Conservation (phyloP, 116 monocot genomes). For the Posidonia oceanica region DNA sequence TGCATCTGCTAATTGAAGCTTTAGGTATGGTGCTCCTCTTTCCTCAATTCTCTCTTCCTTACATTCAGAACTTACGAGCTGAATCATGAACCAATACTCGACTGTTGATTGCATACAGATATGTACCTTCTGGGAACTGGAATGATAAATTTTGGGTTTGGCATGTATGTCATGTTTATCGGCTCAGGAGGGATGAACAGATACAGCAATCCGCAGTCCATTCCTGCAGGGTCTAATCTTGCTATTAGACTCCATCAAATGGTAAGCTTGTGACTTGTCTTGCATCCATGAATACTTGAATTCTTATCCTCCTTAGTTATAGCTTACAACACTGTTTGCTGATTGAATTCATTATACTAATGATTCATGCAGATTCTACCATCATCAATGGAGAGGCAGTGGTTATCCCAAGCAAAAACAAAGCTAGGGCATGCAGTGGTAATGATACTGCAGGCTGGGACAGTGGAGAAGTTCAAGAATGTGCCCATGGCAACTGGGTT, state of each 20-base stretch:
- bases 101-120: slow-evolving; percentile 16
- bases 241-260: slow-evolving; percentile 1
- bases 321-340: no score
- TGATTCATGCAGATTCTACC: slow-evolving; percentile 22
- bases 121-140: slow-evolving; percentile 62
- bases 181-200: slow-evolving; percentile 9
- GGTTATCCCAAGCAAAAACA: slow-evolving; percentile 44
- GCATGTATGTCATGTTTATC: slow-evolving; percentile 41
- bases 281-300: background rate
- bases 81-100: no score
- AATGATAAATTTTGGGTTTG: slow-evolving; percentile 52
- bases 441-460: slow-evolving; percentile 44
- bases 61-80: background rate
- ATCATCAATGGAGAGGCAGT: slow-evolving; percentile 20
- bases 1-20: slow-evolving; percentile 40
- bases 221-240: slow-evolving; percentile 1
- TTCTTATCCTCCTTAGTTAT: no score
- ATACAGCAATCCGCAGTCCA: background rate
- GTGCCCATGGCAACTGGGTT: slow-evolving; percentile 26
- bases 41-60: background rate
- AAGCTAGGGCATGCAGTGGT: slow-evolving; percentile 48
- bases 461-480: slow-evolving; percentile 53
- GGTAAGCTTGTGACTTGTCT: slow-evolving; percentile 8
- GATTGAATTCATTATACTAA: no score
- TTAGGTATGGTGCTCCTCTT: slow-evolving; percentile 15